These are phyloP conservation scores for Capronia coronata DNA, from an alignment of 2,329 filamentous ascomycete genomes.

Conservation along the genomic window DNA sequence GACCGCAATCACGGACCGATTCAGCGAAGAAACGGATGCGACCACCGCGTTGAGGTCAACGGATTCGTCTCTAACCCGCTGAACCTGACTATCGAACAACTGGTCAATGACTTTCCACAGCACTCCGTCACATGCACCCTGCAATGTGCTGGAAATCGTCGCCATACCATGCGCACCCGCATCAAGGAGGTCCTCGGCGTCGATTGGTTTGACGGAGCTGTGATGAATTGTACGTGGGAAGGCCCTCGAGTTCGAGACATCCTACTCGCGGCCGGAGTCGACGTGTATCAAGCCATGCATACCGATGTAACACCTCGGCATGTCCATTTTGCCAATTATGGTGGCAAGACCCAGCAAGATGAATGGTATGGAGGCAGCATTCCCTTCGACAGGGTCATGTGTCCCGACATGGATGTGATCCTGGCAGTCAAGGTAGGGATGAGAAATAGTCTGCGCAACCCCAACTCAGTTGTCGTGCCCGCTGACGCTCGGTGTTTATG, in stretches of 20 bases:
- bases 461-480: not conserved
- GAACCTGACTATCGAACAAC: constrained; percentile 42
- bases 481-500: constrained; percentile 6
- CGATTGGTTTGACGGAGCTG: constrained; percentile 55
- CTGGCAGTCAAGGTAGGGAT: constrained; percentile 42
- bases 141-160: constrained; percentile 55
- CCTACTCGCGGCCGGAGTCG: constrained; percentile 42
- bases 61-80: constrained; percentile 44
- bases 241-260: constrained; percentile 51
- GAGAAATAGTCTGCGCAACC: not conserved
- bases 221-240: constrained; percentile 56
- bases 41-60: constrained; percentile 43
- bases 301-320: constrained; percentile 35
- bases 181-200: constrained; percentile 55
- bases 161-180: constrained; percentile 55
- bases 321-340: constrained; percentile 52
- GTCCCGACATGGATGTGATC: constrained; percentile 41
- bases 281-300: constrained; percentile 27
- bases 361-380: constrained; percentile 55
- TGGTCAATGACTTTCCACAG: constrained; percentile 46
- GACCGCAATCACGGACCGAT: constrained; percentile 54
- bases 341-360: constrained; percentile 50
- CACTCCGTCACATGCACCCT: constrained; percentile 52
- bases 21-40: constrained; percentile 35
- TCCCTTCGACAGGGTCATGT: constrained; percentile 42